Percentiles rank a stretch among this genome's conserved stretches.
Evolutionary conservation across 2,329 filamentous ascomycete species (phyloP).

Genomic region (Akanthomyces lecanii): DNA sequence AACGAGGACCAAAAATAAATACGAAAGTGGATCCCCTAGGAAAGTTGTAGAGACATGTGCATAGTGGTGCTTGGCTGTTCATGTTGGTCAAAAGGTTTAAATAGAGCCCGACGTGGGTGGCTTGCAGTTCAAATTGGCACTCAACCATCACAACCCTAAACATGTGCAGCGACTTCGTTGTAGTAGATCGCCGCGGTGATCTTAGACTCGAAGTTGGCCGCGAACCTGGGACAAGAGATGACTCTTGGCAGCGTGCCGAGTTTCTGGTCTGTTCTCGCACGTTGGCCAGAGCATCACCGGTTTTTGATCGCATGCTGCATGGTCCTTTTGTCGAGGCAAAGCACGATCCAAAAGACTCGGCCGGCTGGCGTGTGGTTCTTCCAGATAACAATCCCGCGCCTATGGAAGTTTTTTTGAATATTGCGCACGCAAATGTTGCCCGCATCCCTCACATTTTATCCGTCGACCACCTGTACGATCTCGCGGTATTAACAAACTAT

Average conservation of each 20-base stretch:
- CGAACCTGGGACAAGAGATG: neutral
- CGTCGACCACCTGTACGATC: constrained; percentile 24
- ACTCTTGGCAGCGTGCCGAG: neutral
- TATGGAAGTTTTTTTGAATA: neutral
- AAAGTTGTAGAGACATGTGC: no score
- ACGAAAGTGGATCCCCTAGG: neutral
- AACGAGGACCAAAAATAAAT: neutral
- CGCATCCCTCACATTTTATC: constrained; percentile 22
- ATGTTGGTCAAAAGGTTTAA: neutral
- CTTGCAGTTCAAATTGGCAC: neutral
- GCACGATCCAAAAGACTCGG: neutral
- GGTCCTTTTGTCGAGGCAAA: neutral
- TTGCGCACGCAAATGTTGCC: neutral
- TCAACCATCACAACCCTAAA: neutral
- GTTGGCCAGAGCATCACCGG: neutral
- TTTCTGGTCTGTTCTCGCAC: constrained; percentile 3
- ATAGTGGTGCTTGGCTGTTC: neutral
- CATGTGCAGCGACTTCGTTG: neutral
- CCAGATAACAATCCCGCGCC: neutral
- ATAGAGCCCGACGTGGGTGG: neutral
- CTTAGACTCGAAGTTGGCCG: neutral
- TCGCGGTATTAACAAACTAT: constrained; percentile 29
- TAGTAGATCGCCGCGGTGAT: neutral
- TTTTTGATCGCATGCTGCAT: neutral
- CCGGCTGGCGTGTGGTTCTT: neutral